Percentiles rank a stretch among this genome's conserved stretches.
These are phyloP conservation scores for Saccharomyces hybrid DNA, from an alignment of 1,139 yeast species.

Conservation along the genomic window DNA sequence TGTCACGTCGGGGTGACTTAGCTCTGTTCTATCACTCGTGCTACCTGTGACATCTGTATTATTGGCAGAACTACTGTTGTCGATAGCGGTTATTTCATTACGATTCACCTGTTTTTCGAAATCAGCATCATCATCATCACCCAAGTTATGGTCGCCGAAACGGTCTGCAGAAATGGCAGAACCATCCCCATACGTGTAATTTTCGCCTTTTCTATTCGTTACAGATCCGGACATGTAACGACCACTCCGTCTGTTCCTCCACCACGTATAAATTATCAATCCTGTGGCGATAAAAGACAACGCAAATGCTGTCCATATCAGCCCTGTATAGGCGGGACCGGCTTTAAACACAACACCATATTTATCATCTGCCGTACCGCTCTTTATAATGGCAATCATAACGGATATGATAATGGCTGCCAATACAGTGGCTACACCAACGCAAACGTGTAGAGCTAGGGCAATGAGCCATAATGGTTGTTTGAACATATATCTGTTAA, in stretches of 20 bases:
- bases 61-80: background rate
- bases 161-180: background rate
- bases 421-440: conserved; percentile 14
- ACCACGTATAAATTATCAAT: background rate
- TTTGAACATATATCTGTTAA: conserved; percentile 2
- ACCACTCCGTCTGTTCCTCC: conserved; percentile 1
- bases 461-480: conserved; percentile 4
- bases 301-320: conserved; percentile 23
- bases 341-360: conserved; percentile 20
- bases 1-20: background rate
- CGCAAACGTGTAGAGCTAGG: conserved; percentile 8
- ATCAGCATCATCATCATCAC: background rate
- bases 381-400: conserved; percentile 20
- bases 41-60: background rate
- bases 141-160: background rate
- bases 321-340: conserved; percentile 20
- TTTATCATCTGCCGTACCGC: conserved; percentile 23
- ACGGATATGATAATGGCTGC: conserved; percentile 20
- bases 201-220: background rate
- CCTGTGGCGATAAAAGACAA: conserved; percentile 9
- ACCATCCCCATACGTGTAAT: background rate
- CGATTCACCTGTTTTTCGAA: background rate
- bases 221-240: background rate
- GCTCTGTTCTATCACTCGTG: background rate
- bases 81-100: background rate